These are phyloP conservation scores for Medakamo hakoo DNA, from an alignment of 139 green algal genomes.

Conservation along the genomic window DNA sequence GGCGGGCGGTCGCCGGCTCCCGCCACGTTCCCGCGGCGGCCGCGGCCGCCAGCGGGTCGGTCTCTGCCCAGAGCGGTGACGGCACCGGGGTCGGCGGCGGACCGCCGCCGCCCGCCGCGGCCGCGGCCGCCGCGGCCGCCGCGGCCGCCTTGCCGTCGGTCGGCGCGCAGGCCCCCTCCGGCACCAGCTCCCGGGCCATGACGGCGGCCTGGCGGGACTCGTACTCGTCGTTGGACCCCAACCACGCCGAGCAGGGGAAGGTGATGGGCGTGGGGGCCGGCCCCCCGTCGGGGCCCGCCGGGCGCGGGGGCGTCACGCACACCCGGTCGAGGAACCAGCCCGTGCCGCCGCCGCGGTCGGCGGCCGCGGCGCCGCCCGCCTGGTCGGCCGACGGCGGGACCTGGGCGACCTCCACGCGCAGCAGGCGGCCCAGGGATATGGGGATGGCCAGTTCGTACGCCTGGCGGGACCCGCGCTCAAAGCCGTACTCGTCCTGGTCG, in stretches of 20 bases:
- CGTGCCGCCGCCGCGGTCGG: conserved; percentile 13
- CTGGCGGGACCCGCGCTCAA: conserved; percentile 32
- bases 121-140: no score
- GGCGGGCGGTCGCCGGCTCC: no score
- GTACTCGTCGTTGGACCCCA: conserved; percentile 47
- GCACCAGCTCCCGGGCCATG: not conserved
- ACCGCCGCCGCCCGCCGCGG: no score
- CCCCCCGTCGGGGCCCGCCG: not conserved
- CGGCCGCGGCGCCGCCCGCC: conserved; percentile 10
- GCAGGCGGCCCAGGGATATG: conserved; percentile 25
- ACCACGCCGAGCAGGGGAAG: conserved; percentile 74
- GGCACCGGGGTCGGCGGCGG: no score
- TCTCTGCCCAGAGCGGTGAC: no score
- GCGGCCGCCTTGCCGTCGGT: conserved; percentile 12
- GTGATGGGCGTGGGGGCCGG: not conserved
- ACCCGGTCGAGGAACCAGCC: conserved; percentile 58
- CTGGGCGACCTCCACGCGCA: conserved; percentile 23
- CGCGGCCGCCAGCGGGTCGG: no score
- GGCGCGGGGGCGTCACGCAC: not conserved
- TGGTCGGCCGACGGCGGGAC: not conserved
- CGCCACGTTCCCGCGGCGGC: no score
- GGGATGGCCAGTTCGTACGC: conserved; percentile 28
- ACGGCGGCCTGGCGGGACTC: not conserved
- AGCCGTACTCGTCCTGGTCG: conserved; percentile 27
- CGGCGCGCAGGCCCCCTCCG: conserved; percentile 12